Evolutionary conservation across 805 yeast genomes (phyloP), one percentile per base, ranked within the genome.

Genomic region (Phaffomyces antillensis): DNA sequence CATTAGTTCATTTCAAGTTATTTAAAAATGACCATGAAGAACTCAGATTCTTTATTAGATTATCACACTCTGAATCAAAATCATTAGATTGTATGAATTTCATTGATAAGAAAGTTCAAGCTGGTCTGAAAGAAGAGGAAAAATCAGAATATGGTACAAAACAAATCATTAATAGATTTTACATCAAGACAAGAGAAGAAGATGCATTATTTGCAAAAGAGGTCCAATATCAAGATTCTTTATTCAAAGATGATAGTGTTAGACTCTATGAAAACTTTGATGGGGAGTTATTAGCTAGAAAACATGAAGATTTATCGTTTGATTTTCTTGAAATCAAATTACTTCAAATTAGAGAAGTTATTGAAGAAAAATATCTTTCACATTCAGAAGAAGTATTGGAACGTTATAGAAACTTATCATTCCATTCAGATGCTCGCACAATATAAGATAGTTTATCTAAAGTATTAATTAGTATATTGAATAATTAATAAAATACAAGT

Each of bases 1-100:
- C 42, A 13, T 16, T 39, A 16, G 37, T 39, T 16, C 42, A 39
- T 32, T 39, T 39, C 37, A 33, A 33, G 17, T 25, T 39, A 7
- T 39, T 39, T 13, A 33, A 13, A 24, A 39, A 16, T 16, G 13
- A 15, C 5, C n/a, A 39, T 8, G 26, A 39, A n/a, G 42, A 39
- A 30, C 12, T 24, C 7, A 15, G 11, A 11, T 39, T 39, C 26
- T 39, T 39, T 24, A 32, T 9, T 3, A 16, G 24, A 15, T 32
- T 39, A 5, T 23, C 37, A n/a, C 24, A 10, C 1, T 39, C 42
- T 11, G 35, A 7, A 5, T 32, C 37, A 31, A 39, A 39, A 13
- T 20, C 42, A 7, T 15, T 11, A 9, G 36, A 39, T 16, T 33
- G 36, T 18, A 11, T 39, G 31, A 39, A 39, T 1, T 24, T n/a